Conservation (phyloP, 768 basidiomycete genomes). For the Inosperma sp. region DNA sequence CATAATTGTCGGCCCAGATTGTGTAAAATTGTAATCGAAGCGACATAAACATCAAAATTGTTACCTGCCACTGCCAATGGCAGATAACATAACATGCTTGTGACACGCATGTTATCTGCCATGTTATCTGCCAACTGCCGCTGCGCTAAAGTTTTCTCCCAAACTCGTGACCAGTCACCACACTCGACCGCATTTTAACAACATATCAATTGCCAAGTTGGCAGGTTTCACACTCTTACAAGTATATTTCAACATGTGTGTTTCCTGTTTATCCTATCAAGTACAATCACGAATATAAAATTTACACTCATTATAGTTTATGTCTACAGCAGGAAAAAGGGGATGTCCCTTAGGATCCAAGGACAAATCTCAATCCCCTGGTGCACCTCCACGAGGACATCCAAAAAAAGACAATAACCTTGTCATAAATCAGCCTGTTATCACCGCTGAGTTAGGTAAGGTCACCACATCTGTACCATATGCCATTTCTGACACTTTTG, state of each 20-base stretch:
- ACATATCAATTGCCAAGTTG: not conserved
- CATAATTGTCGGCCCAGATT: not conserved
- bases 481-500: not conserved
- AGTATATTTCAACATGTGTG: too few species aligned
- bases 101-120: slow-evolving; percentile 2
- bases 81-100: not conserved
- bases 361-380: not conserved
- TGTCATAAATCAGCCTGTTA: not conserved
- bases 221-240: not conserved
- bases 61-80: not conserved
- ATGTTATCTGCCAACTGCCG: slow-evolving; percentile 6
- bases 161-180: not conserved
- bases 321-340: not conserved
- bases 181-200: not conserved
- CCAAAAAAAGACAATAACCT: not conserved
- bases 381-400: slow-evolving; percentile 1
- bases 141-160: too few species aligned
- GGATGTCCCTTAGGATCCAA: slow-evolving; percentile 5
- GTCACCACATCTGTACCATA: not conserved
- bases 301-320: too few species aligned
- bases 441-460: not conserved
- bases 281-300: not conserved
- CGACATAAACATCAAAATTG: not conserved
- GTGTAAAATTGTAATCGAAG: not conserved
- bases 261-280: not conserved